Percentiles rank a stretch among this genome's conserved stretches.
phyloP scores from a whole-genome alignment of 768 basidiomycete genomes.

The Trametes punicea region DNA sequence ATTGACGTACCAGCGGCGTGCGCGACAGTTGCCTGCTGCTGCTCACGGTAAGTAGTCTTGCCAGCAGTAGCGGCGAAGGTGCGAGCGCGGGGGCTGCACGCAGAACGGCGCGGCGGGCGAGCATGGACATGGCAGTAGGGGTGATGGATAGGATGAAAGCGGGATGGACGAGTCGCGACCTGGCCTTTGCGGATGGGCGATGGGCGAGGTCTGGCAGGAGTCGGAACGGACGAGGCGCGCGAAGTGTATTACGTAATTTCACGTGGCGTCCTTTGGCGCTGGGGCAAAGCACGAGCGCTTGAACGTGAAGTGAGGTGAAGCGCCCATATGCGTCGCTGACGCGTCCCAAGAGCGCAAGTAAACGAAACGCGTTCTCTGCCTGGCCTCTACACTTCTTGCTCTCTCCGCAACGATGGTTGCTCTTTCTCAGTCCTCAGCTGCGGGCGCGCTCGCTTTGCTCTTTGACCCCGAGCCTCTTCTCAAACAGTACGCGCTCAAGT shows the following conservation, averaged over 20 bases:
- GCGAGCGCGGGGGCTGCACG: conserved; percentile 40
- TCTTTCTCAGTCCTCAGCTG: conserved; percentile 76
- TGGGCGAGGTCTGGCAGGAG: conserved; percentile 16
- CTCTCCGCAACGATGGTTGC: conserved; percentile 50
- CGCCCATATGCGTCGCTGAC: conserved; percentile 31
- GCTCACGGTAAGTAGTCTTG: conserved; percentile 19
- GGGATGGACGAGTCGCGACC: conserved; percentile 15
- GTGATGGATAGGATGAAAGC: conserved; percentile 19
- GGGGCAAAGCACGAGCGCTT: not conserved
- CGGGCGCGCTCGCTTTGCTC: conserved; percentile 88
- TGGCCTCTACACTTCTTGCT: conserved; percentile 8
- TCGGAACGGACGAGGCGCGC: conserved; percentile 19
- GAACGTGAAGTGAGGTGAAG: not conserved
- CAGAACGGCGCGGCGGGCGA: conserved; percentile 46
- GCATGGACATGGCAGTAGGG: conserved; percentile 30
- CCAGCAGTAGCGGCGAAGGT: conserved; percentile 27
- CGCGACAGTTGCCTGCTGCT: conserved; percentile 22
- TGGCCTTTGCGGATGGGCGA: conserved; percentile 19
- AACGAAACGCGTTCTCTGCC: conserved; percentile 19
- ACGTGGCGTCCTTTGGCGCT: not conserved
- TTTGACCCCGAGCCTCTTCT: conserved; percentile 84
- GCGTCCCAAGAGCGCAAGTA: conserved; percentile 31
- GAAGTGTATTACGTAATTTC: conserved; percentile 8
- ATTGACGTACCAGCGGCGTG: conserved; percentile 27
- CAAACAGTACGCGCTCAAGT: conserved; percentile 87